Evolutionary conservation across 331 rosid species (phyloP), one percentile per base, ranked within the genome.

Genomic region (Malus hybrid): DNA sequence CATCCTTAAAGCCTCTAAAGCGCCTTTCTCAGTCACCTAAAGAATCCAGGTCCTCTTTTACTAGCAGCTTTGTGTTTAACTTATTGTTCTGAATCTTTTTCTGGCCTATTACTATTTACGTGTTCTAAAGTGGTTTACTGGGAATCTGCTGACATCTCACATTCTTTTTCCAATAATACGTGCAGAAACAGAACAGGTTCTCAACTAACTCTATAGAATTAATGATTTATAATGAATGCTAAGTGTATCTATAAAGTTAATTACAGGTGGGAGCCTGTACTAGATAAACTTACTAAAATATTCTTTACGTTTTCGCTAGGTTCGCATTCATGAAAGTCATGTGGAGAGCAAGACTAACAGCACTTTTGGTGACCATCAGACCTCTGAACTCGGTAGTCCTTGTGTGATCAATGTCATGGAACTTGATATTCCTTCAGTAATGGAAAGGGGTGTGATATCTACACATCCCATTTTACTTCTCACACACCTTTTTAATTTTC

Each of bases 121-220:
- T 73, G 29, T 6, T 28, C 66, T 33, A 65, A 24, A 55, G 22
- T 57, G 33, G 24, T 61, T 65, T 57, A 36, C 66, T 18, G n/a
- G 32, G 52, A 70, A 19, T 81, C 69, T 77, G 28, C 53, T 84
- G 70, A 72, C 79, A 6, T 72, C 7, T 34, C 72, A 67, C 79
- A 36, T 82, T 55, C 71, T 80, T 68, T 63, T 52, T 63, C 75
- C 79, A 74, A 73, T 79, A 81, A 77, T 64, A 42, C 70, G 65
- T 88, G 84, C 93, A 90, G 96, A 77, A 77, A 80, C 80, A 72
- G 88, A 91, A 87, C 82, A 79, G 85, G 79, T 79, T 26, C 33
- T 29, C 22, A 55, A 30, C 60, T 10, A 32, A 26, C 32, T 4
- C 20, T 7, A 32, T 53, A 18, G 12, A 44, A 28, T 30, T 19